A percentile compares a stretch with the other conserved stretches of the same genome.
These are phyloP conservation scores for Halophytophthora batemanensis DNA, from an alignment of 352 stramenopile genomes.

Conservation along the genomic window DNA sequence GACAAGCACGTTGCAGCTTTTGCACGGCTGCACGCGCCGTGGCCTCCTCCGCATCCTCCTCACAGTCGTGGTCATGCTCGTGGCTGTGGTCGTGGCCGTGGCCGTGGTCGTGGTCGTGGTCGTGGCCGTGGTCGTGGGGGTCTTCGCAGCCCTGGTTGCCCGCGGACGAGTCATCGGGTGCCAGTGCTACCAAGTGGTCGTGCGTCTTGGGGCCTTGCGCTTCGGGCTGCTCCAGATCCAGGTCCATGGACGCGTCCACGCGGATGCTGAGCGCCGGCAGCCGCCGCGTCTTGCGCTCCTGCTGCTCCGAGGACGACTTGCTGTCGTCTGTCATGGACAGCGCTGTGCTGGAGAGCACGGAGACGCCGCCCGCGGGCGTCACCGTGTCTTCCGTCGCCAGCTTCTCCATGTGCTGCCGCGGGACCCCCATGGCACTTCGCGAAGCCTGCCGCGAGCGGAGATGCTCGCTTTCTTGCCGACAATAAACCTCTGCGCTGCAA, in stretches of 20 bases:
- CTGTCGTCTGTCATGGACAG: constrained; percentile 21
- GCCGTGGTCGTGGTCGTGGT: constrained; percentile 4
- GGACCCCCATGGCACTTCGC: neutral
- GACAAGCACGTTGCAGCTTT: constrained; percentile 70
- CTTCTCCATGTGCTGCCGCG: constrained; percentile 19
- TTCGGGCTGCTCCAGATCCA: constrained; percentile 41
- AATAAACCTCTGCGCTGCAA: too few species aligned
- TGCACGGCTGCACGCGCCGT: constrained; percentile 36
- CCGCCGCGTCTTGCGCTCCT: constrained; percentile 7
- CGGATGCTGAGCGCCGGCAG: constrained; percentile 29
- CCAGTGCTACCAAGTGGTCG: constrained; percentile 20
- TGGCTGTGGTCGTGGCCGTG: constrained; percentile 12
- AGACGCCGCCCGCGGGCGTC: constrained; percentile 10
- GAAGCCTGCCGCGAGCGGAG: neutral
- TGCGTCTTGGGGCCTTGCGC: constrained; percentile 38
- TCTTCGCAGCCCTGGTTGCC: constrained; percentile 20
- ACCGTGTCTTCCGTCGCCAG: constrained; percentile 16
- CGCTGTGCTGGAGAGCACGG: constrained; percentile 10
- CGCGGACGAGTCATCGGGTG: too few species aligned
- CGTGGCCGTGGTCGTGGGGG: neutral
- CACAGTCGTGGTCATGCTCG: constrained; percentile 28
- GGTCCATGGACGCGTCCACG: constrained; percentile 23
- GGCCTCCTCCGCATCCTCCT: constrained; percentile 15
- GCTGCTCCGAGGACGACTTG: neutral
- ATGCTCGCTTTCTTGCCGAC: neutral